Evolutionary conservation across 805 yeast species (phyloP), one percentile per base, ranked within the genome.

Genomic region (Starmerella apicola): DNA sequence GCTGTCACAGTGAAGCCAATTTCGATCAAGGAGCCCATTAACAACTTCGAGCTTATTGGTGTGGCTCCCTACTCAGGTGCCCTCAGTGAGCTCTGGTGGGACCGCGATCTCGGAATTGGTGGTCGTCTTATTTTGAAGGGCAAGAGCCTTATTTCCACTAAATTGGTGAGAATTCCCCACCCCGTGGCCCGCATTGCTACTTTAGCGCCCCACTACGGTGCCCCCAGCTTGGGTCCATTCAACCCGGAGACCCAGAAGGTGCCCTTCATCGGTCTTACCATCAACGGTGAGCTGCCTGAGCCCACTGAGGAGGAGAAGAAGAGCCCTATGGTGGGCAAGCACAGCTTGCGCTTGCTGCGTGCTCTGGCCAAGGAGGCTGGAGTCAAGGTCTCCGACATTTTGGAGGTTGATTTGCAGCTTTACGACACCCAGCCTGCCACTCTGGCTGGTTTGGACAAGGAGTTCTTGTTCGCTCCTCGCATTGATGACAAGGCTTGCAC

Each of bases 131-230:
- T 81, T 38, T 71, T 74, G 38, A 70, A 66, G 49, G 59, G 59
- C 28, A 58, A 56, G 31, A 32, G 15, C 6, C 24, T 33, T 15
- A 51, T 60, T 42, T 42, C 50, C 38, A 53, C 62, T 34, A 59
- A 59, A 51, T 57, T 64, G 13, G 64, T 64, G 16, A 56, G 56
- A 16, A 49, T 62, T 23, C 63, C 64, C 8, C 56, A 60, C 45
- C 68, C 68, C 17, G 49, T 83, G 51, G 94, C 86, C 12, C 76
- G 76, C 51, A 79, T 83, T 39, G 93, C 94, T 4, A 71, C 88
- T 2, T 66, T 84, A 54, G 94, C 94, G 5, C 86, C 86, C 3
- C 94, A 83, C 62, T 84, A 83, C 57, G 94, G 94, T 34, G 63
- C 65, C 2, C 76, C 76, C 5, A 68, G 84, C 2, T 53, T 60